Conservation (phyloP, 164 flowering plant species). For the Aristolochia californica region DNA sequence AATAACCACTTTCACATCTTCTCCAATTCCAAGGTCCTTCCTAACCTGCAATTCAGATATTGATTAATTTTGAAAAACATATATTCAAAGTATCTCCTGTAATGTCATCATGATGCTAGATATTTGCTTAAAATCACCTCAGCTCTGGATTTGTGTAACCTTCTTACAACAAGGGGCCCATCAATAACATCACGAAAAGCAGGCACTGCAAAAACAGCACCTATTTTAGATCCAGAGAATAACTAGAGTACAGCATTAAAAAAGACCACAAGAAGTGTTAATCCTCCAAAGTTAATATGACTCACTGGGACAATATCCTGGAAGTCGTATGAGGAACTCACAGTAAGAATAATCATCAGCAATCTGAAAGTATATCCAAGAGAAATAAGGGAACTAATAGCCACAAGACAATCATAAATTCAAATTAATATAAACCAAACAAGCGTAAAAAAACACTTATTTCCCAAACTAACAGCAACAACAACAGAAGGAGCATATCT, state of each 20-base stretch:
- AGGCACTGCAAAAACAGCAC: conserved; percentile 58
- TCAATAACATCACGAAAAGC: conserved; percentile 95
- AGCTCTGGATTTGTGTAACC: conserved; percentile 65
- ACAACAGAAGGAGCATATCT: too few species aligned
- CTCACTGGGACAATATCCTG: conserved; percentile 99
- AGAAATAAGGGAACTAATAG: neutral
- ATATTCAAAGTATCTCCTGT: neutral
- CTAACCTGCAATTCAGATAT: conserved; percentile 41
- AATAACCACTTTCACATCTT: conserved; percentile 74
- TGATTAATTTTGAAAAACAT: too few species aligned
- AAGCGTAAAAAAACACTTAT: too few species aligned
- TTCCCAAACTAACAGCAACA: too few species aligned
- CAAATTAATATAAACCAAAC: too few species aligned
- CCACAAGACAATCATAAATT: too few species aligned
- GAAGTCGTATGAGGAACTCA: conserved; percentile 86
- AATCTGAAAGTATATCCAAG: conserved; percentile 39
- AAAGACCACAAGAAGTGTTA: neutral
- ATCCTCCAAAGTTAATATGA: neutral
- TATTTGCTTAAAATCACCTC: conserved; percentile 38
- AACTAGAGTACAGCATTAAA: neutral
- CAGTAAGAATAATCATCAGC: conserved; percentile 98
- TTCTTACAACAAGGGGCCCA: conserved; percentile 90
- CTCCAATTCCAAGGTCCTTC: conserved; percentile 67
- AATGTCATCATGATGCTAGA: neutral
- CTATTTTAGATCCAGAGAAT: neutral